Evolutionary conservation across 1,139 yeast species (phyloP).

Genomic region (Kurtzmaniella quercitrusa): DNA sequence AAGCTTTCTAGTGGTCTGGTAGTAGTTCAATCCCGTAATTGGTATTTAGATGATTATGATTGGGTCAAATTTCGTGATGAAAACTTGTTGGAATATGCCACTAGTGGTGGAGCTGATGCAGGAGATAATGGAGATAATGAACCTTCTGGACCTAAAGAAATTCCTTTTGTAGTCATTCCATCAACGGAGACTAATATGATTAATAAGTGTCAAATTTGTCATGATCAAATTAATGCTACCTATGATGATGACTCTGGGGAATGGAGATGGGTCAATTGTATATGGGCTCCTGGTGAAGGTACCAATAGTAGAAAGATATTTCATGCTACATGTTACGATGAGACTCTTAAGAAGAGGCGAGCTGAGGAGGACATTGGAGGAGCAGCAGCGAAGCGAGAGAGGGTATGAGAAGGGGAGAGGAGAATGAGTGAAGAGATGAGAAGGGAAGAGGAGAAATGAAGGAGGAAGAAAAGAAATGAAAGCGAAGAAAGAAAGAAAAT

Average conservation of each 20-base stretch:
- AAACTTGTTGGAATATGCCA: slow-evolving; percentile 35
- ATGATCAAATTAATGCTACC: slow-evolving; percentile 72
- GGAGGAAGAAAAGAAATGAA: no score
- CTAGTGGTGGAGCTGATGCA: slow-evolving; percentile 8
- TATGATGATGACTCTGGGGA: slow-evolving; percentile 90
- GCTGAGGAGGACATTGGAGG: slow-evolving; percentile 33
- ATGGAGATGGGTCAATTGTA: slow-evolving; percentile 91
- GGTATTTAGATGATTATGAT: slow-evolving; percentile 72
- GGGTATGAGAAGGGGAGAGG: slow-evolving; percentile 7
- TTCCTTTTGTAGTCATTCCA: slow-evolving; percentile 68
- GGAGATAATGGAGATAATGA: slow-evolving; percentile 9
- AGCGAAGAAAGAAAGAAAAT: no score
- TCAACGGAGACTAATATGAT: slow-evolving; percentile 62
- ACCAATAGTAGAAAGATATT: slow-evolving; percentile 46
- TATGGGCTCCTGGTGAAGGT: slow-evolving; percentile 58
- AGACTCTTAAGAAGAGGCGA: slow-evolving; percentile 46
- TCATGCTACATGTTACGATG: slow-evolving; percentile 80
- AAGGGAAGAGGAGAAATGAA: background rate
- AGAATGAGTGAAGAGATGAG: background rate
- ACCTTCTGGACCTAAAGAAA: slow-evolving; percentile 11
- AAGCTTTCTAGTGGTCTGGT: slow-evolving; percentile 36
- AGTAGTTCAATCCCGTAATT: slow-evolving; percentile 66
- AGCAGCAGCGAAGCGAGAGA: slow-evolving; percentile 26
- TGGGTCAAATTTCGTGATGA: slow-evolving; percentile 77
- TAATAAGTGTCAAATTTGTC: slow-evolving; percentile 80